Evolutionary conservation across 306 rosid genomes (phyloP), one percentile per base, ranked within the genome.

Genomic region (Cicer judaicum): DNA sequence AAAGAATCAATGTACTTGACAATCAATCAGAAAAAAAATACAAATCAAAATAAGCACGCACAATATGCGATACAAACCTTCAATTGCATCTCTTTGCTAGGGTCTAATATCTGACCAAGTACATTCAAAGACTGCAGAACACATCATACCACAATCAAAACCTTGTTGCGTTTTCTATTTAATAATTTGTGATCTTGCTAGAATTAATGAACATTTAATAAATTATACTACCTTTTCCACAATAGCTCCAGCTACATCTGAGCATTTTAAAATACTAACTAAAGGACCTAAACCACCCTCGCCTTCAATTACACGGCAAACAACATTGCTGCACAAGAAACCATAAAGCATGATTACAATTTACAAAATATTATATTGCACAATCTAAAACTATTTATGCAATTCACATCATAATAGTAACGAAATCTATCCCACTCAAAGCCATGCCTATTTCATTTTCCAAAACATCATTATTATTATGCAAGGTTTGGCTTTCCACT

Each of bases 71-170:
- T 63, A 84, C 89, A 57, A 74, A 93, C 98, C 97, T 91, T 88
- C 80, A 85, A 81, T 70, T 87, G 89, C 92, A 87, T 85, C 80
- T 88, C 92, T 87, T 83, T 87, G 78, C 84, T 81, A 14, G 97
- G 92, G 79, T 93, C 97, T 48, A 88, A 81, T 78, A 91, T 84
- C 85, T 84, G 88, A 18, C 87, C 89, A 78, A 93, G 87, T 78
- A 85, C 74, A 59, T 82, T 78, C 83, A 93, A 62, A 43, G 89
- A 75, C 98, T 93, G 90, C 40, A 76, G 77, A 86, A 85, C 54
- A 75, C 79, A 42, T 65, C 68, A 81, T 8, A 66, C 63, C 68
- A 73, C 70, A 70, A 82, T 64, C 54, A 75, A 80, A 83, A 63
- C 70, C 38, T 63, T 68, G 39, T 15, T 48, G 29, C 50, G 12